Evolutionary conservation across 441 rosid species (phyloP).

Genomic region (Omphalea diandra): DNA sequence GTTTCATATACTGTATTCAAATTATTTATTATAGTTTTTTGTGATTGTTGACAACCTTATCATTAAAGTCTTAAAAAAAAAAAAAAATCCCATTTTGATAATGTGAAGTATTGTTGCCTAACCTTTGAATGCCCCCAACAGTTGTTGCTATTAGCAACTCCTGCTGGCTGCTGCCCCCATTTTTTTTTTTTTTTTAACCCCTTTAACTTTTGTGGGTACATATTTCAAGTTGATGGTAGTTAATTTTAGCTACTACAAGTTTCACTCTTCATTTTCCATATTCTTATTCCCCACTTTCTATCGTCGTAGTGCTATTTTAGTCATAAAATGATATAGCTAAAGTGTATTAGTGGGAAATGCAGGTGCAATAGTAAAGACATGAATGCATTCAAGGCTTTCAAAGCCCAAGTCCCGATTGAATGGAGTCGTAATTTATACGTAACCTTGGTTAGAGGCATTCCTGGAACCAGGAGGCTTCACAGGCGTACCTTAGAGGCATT

Average conservation of each 20-base stretch:
- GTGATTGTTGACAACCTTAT: neutral
- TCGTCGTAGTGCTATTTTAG: neutral
- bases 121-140: neutral
- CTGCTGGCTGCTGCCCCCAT: neutral
- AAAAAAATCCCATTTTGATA: neutral
- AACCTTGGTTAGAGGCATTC: constrained; percentile 87
- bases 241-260: neutral
- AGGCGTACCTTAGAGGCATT: constrained; percentile 87
- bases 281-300: neutral
- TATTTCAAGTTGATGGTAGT: neutral
- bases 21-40: neutral
- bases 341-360: constrained; percentile 5
- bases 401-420: constrained; percentile 66
- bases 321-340: neutral
- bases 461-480: constrained; percentile 90
- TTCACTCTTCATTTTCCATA: no score
- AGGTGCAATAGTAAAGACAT: constrained; percentile 26
- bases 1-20: no score
- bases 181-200: no score
- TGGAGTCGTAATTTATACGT: constrained; percentile 83
- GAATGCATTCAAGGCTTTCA: constrained; percentile 74
- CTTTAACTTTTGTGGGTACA: neutral
- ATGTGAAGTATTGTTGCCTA: neutral
- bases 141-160: neutral
- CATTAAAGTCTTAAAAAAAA: neutral